Conservation (phyloP, 371 early-diverging fungal species). For the Apophysomyces elegans region DNA sequence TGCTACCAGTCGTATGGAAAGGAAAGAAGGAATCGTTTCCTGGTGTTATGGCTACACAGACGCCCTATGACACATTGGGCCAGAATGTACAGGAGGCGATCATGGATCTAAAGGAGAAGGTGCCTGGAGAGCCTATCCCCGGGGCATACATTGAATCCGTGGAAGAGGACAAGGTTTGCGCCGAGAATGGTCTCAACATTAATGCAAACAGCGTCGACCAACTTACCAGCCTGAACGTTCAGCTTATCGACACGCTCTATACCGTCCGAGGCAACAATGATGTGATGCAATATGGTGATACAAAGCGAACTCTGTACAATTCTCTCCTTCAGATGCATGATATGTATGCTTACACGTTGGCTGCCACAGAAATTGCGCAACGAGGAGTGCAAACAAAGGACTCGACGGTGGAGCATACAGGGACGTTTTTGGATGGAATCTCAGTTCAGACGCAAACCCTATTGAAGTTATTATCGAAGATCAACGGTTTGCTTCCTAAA, state of each 20-base stretch:
- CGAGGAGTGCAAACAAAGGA: slow-evolving; percentile 56
- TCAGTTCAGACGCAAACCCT: slow-evolving; percentile 60
- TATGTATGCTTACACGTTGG: slow-evolving; percentile 67
- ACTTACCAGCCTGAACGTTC: slow-evolving; percentile 33
- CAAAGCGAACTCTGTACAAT: slow-evolving; percentile 15
- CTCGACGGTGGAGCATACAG: slow-evolving; percentile 45
- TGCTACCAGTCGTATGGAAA: slow-evolving; percentile 75
- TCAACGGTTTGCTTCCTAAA: slow-evolving; percentile 34
- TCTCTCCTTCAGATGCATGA: slow-evolving; percentile 30
- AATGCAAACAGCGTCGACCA: slow-evolving; percentile 13
- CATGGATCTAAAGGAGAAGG: slow-evolving; percentile 10
- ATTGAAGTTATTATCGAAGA: slow-evolving; percentile 67
- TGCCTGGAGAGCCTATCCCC: slow-evolving; percentile 18
- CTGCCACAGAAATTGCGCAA: slow-evolving; percentile 68
- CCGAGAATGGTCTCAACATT: slow-evolving; percentile 15
- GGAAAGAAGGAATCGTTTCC: slow-evolving; percentile 65
- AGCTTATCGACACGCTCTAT: slow-evolving; percentile 28
- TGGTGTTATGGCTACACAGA: slow-evolving; percentile 46
- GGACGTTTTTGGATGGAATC: slow-evolving; percentile 66
- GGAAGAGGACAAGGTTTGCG: slow-evolving; percentile 20
- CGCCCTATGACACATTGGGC: slow-evolving; percentile 25
- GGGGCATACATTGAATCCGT: slow-evolving; percentile 19
- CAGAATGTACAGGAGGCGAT: slow-evolving; percentile 20
- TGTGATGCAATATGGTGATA: not conserved
- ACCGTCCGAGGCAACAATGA: not conserved